Base-by-base conservation (phyloP, 306 rosid genomes). In the Quillaja saponaria region DNA sequence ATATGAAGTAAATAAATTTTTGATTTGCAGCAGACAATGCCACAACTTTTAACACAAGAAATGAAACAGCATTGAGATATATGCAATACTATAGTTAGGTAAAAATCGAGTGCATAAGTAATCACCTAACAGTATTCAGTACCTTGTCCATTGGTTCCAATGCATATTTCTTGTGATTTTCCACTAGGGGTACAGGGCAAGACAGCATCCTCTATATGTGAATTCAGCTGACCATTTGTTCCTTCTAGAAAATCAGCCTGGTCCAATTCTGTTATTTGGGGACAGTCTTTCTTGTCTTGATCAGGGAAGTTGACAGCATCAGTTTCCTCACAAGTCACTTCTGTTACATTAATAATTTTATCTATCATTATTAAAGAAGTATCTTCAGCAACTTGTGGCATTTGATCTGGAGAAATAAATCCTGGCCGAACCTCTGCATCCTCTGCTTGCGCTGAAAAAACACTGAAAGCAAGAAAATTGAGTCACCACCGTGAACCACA, bases 271-370 rank as follows among this genome's bases (percentile, higher is more conserved):
- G n/a, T 64, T 21, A 48, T 63, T 21, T 10, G 48, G 58, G 65
- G 57, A 38, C 39, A 57, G 50, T 59, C 74, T 49, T 47, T 49
- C n/a, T 54, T 37, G 64, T 73, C 77, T 69, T 56, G 67, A 41
- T 64, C 33, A 20, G 76, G 18, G 15, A 49, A 34, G 55, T 21
- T 49, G 41, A 25, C 71, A 66, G 73, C 38, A 57, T 58, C 80
- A 65, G 71, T 75, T 67, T 71, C 71, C 72, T 82, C 86, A 63
- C 74, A 71, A 40, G 74, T 70, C 71, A 79, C 90, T 78, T 92
- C 85, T 13, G 90, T 58, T 42, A 86, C 78, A 58, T 76, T 77
- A 31, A 83, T 77, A 42, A 84, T 76, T 74, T 85, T 87, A 67
- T 89, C 96, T 45, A 86, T 72, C 61, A 80, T 56, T 56, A 82